A percentile compares a stretch with the other conserved stretches of the same genome.
Evolutionary conservation across 2,329 filamentous ascomycete species (phyloP).

Genomic region (Hymenoscyphus occultus): DNA sequence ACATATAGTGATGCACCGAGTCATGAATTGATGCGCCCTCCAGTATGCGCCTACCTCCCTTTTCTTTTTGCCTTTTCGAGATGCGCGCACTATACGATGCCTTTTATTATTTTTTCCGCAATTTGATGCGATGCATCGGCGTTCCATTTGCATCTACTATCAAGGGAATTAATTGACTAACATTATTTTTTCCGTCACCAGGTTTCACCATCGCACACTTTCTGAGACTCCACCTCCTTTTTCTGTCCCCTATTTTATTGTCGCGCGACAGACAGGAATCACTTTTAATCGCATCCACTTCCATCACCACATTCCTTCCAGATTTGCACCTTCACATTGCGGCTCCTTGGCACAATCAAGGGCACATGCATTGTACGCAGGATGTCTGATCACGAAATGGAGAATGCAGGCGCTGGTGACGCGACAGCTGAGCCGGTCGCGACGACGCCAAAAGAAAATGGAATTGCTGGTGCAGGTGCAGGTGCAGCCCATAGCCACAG

Average conservation of each 20-base stretch:
- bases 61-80: background rate
- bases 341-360: background rate
- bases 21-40: background rate
- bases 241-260: background rate
- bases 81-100: background rate
- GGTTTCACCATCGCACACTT: background rate
- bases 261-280: background rate
- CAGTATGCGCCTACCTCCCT: slow-evolving; percentile 10
- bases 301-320: background rate
- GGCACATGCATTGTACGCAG: background rate
- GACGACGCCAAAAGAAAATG: background rate
- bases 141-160: background rate
- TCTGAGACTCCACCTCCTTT: background rate
- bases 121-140: slow-evolving; percentile 2
- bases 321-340: background rate
- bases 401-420: background rate
- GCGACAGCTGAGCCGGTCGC: slow-evolving; percentile 3
- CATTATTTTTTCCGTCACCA: slow-evolving; percentile 10
- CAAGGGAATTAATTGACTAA: slow-evolving; percentile 1
- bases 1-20: background rate
- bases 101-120: too few species aligned
- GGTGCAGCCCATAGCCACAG: too few species aligned
- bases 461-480: too few species aligned
- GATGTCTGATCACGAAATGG: slow-evolving; percentile 7
- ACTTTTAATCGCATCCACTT: background rate